phyloP scores from a whole-genome alignment of 1,139 yeast species.

The Kluyveromyces sp. region DNA sequence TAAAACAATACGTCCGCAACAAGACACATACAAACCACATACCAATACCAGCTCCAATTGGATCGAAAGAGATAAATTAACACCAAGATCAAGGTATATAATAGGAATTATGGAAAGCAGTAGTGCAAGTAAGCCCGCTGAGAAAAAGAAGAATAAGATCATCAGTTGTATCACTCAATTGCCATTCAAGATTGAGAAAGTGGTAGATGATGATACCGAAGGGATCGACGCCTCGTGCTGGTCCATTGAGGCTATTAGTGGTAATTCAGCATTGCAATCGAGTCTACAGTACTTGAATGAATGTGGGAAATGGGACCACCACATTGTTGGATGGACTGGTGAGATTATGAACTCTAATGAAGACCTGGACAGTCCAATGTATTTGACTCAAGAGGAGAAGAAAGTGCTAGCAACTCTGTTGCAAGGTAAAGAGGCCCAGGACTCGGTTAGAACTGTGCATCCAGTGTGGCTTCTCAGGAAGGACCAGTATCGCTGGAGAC shows the following conservation, averaged over 20 bases:
- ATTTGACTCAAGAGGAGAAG: constrained; percentile 53
- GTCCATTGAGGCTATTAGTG: constrained; percentile 62
- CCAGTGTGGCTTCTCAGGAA: constrained; percentile 81
- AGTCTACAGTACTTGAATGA: constrained; percentile 59
- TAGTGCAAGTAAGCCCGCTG: not conserved
- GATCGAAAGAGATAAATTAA: too few relatives aligned
- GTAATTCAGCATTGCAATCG: constrained; percentile 79
- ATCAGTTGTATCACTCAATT: constrained; percentile 32
- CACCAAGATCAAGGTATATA: not conserved
- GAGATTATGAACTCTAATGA: constrained; percentile 48
- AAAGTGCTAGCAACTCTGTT: constrained; percentile 22
- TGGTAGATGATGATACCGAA: constrained; percentile 9
- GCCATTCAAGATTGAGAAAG: constrained; percentile 28
- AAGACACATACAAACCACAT: too few relatives aligned
- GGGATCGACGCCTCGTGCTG: constrained; percentile 25
- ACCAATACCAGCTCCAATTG: too few relatives aligned
- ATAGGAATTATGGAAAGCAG: not conserved
- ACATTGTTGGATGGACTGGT: constrained; percentile 93
- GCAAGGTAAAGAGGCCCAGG: constrained; percentile 36
- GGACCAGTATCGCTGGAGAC: constrained; percentile 70
- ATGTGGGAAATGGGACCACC: constrained; percentile 76
- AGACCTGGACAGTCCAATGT: constrained; percentile 44
- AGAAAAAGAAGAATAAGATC: constrained; percentile 20
- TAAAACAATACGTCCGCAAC: too few relatives aligned
- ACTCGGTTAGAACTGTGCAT: constrained; percentile 48